A percentile compares a stretch with the other conserved stretches of the same genome.
phyloP scores from a whole-genome alignment of 306 rosid species.

The Dryas octopetala region DNA sequence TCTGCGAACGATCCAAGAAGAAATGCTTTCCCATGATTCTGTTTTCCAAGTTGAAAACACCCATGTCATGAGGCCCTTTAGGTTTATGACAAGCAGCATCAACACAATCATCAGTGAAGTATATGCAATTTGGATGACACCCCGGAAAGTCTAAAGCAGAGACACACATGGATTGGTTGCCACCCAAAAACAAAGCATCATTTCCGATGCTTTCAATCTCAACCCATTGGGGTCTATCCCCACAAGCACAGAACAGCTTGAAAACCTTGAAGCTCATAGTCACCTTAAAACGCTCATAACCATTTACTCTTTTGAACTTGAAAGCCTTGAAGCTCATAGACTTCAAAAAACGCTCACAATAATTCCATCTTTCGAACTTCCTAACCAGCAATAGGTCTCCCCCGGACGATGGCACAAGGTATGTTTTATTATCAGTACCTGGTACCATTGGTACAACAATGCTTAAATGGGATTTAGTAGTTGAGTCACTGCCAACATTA shows the following conservation, averaged over 20 bases:
- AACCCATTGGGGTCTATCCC: not conserved
- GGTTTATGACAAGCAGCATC: not conserved
- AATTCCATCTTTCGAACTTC: not conserved
- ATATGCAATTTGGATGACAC: not conserved
- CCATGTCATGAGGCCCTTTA: not conserved
- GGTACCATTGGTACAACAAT: not conserved
- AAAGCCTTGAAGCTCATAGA: too few species aligned
- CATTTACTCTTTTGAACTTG: not conserved
- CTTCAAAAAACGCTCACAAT: not conserved
- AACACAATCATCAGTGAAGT: not conserved
- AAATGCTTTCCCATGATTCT: not conserved
- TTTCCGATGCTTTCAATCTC: not conserved
- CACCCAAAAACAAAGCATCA: slow-evolving; percentile 16
- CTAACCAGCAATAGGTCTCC: slow-evolving; percentile 1
- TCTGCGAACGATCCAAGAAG: slow-evolving; percentile 7
- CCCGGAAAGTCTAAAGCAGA: slow-evolving; percentile 6
- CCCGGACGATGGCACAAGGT: not conserved
- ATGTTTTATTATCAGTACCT: not conserved
- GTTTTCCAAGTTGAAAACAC: not conserved
- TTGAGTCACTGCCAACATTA: not conserved
- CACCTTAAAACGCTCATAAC: not conserved
- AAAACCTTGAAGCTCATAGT: slow-evolving; percentile 6
- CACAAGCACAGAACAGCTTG: not conserved
- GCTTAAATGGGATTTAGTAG: not conserved
- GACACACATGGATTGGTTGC: slow-evolving; percentile 3